A percentile compares a stretch with the other conserved stretches of the same genome.
These are phyloP conservation scores for Helminthosporium solani DNA, from an alignment of 2,329 filamentous ascomycete species.

Conservation along the genomic window DNA sequence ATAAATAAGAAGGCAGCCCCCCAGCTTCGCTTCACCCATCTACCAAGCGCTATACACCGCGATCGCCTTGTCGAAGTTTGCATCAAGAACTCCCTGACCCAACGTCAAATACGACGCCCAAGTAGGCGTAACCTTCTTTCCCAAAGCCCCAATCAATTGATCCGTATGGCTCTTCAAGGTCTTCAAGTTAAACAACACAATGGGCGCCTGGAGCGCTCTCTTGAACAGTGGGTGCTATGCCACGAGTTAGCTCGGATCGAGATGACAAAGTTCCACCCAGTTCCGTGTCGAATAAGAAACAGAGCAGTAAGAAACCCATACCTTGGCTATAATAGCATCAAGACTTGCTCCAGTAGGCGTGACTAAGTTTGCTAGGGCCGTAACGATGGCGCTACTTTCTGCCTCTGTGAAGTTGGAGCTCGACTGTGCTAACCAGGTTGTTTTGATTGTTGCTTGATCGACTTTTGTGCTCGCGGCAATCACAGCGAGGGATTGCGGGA, in stretches of 20 bases:
- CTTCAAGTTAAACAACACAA: conserved; percentile 24
- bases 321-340: conserved; percentile 16
- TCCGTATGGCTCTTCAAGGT: conserved; percentile 23
- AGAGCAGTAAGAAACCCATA: conserved; percentile 2
- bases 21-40: no score
- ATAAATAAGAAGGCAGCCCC: no score
- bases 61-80: conserved; percentile 22
- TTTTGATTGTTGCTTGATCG: conserved; percentile 19
- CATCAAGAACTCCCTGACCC: conserved; percentile 15
- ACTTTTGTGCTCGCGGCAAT: conserved; percentile 18
- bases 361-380: conserved; percentile 14
- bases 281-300: not conserved
- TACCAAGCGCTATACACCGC: conserved; percentile 14
- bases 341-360: conserved; percentile 17
- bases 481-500: conserved; percentile 24
- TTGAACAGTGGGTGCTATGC: conserved; percentile 23
- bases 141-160: conserved; percentile 18
- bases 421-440: conserved; percentile 11
- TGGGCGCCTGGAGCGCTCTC: conserved; percentile 19
- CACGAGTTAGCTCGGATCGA: conserved; percentile 4
- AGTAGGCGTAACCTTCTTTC: conserved; percentile 16
- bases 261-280: no score
- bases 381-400: conserved; percentile 19
- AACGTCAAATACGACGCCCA: conserved; percentile 12
- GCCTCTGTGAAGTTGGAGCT: conserved; percentile 17